Evolutionary conservation across 2,329 filamentous ascomycete genomes (phyloP).

Genomic region (Aspergillus sp.): DNA sequence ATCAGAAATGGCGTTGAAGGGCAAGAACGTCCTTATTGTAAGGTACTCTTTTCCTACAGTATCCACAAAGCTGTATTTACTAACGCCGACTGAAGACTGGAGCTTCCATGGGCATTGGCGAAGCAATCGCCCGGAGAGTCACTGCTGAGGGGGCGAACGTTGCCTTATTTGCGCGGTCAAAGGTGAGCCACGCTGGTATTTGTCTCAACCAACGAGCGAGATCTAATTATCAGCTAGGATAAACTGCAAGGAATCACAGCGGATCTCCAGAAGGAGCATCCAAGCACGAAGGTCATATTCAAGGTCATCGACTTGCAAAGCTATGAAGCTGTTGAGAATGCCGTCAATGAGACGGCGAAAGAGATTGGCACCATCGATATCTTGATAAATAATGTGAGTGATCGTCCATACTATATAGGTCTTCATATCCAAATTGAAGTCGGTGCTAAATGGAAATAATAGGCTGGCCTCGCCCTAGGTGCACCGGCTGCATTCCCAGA

Average conservation of each 20-base stretch:
- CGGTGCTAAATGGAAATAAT: not conserved
- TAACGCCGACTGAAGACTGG: conserved; percentile 30
- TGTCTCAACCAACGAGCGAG: not conserved
- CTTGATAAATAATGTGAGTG: conserved; percentile 47
- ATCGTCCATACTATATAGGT: not conserved
- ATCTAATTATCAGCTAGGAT: conserved; percentile 11
- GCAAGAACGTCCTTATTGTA: conserved; percentile 9
- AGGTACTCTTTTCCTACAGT: no score
- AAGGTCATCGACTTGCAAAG: conserved; percentile 20
- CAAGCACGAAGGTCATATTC: conserved; percentile 11
- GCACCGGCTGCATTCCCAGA: conserved; percentile 46
- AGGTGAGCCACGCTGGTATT: conserved; percentile 17
- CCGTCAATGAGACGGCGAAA: conserved; percentile 30
- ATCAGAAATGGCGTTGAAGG: conserved; percentile 3
- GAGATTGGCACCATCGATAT: conserved; percentile 44
- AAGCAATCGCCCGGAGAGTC: conserved; percentile 42
- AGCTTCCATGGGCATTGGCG: conserved; percentile 51
- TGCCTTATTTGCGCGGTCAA: conserved; percentile 45
- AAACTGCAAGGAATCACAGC: conserved; percentile 15
- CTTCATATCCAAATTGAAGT: not conserved
- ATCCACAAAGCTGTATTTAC: not conserved
- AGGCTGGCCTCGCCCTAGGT: conserved; percentile 49
- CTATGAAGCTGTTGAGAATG: conserved; percentile 22
- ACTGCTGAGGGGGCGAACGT: conserved; percentile 42
- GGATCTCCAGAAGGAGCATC: not conserved